Conservation (phyloP, 2,329 filamentous ascomycete genomes). For the Fusarium sp. region DNA sequence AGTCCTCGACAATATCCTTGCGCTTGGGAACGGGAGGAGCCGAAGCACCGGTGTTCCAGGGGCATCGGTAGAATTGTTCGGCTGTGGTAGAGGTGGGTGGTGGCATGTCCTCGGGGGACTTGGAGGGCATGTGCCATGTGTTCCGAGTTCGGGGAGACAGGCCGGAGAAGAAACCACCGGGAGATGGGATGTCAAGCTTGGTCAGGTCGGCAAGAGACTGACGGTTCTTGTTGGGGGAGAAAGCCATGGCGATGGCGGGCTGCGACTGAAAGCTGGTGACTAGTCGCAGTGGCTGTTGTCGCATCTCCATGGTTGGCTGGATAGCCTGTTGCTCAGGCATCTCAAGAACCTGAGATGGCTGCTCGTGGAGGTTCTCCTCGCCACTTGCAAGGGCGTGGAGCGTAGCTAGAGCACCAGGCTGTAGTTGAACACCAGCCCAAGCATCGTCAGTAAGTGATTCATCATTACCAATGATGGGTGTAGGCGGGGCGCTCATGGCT, state of each 20-base stretch:
- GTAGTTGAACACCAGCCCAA: slow-evolving; percentile 81
- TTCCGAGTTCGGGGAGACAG: slow-evolving; percentile 80
- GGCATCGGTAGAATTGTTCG: slow-evolving; percentile 89
- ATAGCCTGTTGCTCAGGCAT: slow-evolving; percentile 52
- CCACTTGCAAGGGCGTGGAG: slow-evolving; percentile 77
- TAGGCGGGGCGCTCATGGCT: slow-evolving; percentile 84
- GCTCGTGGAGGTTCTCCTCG: slow-evolving; percentile 73
- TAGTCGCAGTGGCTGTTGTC: slow-evolving; percentile 64
- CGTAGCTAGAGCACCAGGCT: slow-evolving; percentile 84
- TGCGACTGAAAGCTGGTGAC: slow-evolving; percentile 58
- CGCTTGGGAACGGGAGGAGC: slow-evolving; percentile 54
- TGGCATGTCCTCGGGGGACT: slow-evolving; percentile 65
- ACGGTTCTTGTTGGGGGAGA: slow-evolving; percentile 53
- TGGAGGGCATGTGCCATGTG: slow-evolving; percentile 80
- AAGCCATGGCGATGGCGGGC: slow-evolving; percentile 34
- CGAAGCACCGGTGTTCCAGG: slow-evolving; percentile 72
- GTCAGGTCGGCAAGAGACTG: slow-evolving; percentile 80
- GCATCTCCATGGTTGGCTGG: slow-evolving; percentile 59
- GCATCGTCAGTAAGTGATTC: slow-evolving; percentile 68
- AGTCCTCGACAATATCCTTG: slow-evolving; percentile 57
- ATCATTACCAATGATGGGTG: slow-evolving; percentile 76
- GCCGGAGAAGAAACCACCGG: slow-evolving; percentile 90
- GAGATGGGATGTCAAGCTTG: slow-evolving; percentile 88
- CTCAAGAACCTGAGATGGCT: slow-evolving; percentile 60
- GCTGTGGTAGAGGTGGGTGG: slow-evolving; percentile 91